Evolutionary conservation across 805 yeast species (phyloP).

Genomic region (Saturnispora galanensis): DNA sequence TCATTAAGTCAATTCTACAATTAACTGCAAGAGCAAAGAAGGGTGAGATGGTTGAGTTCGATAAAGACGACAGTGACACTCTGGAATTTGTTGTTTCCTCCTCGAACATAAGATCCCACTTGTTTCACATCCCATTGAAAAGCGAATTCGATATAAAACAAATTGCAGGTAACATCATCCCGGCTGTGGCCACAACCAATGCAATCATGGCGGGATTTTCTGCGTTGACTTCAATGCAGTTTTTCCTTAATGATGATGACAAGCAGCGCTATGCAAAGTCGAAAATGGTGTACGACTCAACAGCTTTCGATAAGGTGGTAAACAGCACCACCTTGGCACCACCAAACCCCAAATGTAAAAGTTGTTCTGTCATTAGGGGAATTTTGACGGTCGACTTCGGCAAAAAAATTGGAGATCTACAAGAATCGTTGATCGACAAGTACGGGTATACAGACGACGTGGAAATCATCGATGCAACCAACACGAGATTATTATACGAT

Average conservation of each 20-base stretch:
- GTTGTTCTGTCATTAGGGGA: constrained; percentile 50
- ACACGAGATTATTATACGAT: constrained; percentile 62
- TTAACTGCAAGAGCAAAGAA: constrained; percentile 39
- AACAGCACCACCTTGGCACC: constrained; percentile 49
- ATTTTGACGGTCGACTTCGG: constrained; percentile 29
- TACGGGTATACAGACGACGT: constrained; percentile 54
- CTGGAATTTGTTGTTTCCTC: constrained; percentile 80
- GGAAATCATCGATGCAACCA: constrained; percentile 33
- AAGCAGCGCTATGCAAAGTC: constrained; percentile 27
- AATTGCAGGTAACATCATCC: constrained; percentile 96
- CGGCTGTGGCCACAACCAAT: constrained; percentile 97
- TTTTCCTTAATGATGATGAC: constrained; percentile 21
- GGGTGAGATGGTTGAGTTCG: constrained; percentile 52
- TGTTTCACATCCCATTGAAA: constrained; percentile 61
- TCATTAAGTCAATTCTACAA: constrained; percentile 37
- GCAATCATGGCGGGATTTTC: constrained; percentile 91
- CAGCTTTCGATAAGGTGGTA: constrained; percentile 51
- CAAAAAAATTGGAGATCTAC: constrained; percentile 39
- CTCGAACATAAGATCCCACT: constrained; percentile 62
- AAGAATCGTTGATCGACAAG: constrained; percentile 37
- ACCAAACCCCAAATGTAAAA: constrained; percentile 66
- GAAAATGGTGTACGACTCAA: constrained; percentile 42
- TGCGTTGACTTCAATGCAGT: constrained; percentile 58
- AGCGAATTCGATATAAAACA: constrained; percentile 83
- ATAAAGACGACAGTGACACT: constrained; percentile 92